These are phyloP conservation scores for Leccinum subgranulosum DNA, from an alignment of 768 basidiomycete species.

Conservation along the genomic window DNA sequence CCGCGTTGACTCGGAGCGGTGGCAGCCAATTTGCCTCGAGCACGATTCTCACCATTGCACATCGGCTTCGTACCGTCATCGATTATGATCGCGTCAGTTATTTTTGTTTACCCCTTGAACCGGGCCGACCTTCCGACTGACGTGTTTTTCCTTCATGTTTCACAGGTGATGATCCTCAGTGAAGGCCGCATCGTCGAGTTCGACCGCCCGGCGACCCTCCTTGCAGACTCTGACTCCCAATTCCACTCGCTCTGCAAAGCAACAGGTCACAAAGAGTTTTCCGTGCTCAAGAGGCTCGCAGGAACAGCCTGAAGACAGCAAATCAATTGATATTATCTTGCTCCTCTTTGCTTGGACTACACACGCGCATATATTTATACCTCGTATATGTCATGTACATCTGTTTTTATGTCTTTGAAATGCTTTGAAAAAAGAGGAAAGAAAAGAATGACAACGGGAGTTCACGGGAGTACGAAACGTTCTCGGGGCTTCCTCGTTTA, in stretches of 20 bases:
- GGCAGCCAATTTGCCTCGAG: constrained; percentile 72
- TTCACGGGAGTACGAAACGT: neutral
- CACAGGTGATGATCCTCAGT: constrained; percentile 73
- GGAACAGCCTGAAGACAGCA: constrained; percentile 19
- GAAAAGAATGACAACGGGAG: neutral
- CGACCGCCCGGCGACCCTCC: constrained; percentile 57
- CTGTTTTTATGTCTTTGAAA: neutral
- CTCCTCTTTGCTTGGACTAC: neutral
- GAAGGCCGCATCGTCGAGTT: constrained; percentile 78
- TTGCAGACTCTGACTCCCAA: constrained; percentile 54
- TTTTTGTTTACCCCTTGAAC: neutral
- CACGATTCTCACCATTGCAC: constrained; percentile 82
- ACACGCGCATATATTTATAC: neutral
- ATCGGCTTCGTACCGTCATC: constrained; percentile 74
- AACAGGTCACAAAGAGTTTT: constrained; percentile 69
- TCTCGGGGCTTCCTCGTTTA: neutral
- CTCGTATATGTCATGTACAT: constrained; percentile 11
- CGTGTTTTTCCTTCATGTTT: neutral
- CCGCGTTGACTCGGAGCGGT: neutral
- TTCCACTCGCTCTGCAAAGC: constrained; percentile 72
- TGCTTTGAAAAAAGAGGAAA: neutral
- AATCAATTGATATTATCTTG: neutral
- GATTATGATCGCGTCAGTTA: constrained; percentile 74
- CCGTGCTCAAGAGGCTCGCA: constrained; percentile 66
- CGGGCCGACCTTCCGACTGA: constrained; percentile 4